phyloP scores from a whole-genome alignment of 2,329 filamentous ascomycete species.

The Alternaria brassicae region DNA sequence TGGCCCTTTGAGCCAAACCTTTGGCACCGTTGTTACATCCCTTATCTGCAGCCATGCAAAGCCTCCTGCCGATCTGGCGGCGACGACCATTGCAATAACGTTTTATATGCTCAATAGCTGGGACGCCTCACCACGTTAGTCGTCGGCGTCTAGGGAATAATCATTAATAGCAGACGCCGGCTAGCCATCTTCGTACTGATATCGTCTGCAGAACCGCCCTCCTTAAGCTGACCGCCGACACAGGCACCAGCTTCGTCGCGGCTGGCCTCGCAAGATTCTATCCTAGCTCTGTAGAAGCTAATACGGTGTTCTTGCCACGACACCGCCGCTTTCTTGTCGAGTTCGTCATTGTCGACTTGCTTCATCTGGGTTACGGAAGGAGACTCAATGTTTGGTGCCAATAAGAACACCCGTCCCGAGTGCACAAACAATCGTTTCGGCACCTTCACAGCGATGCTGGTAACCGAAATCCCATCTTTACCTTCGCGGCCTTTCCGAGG shows the following conservation, averaged over 20 bases:
- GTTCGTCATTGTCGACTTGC: neutral
- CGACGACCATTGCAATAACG: neutral
- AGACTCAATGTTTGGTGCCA: neutral
- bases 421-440: neutral
- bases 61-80: neutral
- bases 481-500: neutral
- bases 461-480: neutral
- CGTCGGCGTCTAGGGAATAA: neutral
- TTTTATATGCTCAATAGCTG: neutral
- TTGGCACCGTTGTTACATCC: no score
- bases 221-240: neutral
- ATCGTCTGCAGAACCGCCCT: neutral
- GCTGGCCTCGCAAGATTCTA: neutral
- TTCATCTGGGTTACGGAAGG: neutral
- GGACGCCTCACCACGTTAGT: neutral
- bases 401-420: neutral
- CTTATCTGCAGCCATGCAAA: no score
- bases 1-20: no score
- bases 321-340: neutral
- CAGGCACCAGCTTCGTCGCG: neutral
- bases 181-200: neutral
- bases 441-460: neutral
- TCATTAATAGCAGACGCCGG: neutral
- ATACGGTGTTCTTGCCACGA: neutral
- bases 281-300: neutral